phyloP scores from a whole-genome alignment of 2,329 filamentous ascomycete genomes.

The Botrytis sinoallii region DNA sequence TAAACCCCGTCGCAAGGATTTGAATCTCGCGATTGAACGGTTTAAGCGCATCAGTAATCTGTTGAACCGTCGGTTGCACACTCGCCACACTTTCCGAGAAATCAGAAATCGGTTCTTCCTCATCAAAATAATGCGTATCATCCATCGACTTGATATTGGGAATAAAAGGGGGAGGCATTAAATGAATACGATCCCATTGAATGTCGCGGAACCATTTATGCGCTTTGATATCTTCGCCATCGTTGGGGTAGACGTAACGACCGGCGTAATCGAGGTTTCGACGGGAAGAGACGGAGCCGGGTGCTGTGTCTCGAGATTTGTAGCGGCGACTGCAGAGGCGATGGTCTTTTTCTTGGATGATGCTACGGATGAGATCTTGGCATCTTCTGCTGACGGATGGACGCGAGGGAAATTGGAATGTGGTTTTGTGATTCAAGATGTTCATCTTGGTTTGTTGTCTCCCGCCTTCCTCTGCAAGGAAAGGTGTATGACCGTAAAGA shows the following conservation, averaged over 20 bases:
- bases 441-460: constrained; percentile 81
- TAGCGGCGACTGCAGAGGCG: constrained; percentile 78
- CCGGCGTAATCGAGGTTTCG: constrained; percentile 42
- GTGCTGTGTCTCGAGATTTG: constrained; percentile 56
- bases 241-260: constrained; percentile 74
- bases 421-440: constrained; percentile 70
- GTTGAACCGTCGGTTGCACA: constrained; percentile 26
- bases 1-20: constrained; percentile 34
- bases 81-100: constrained; percentile 47
- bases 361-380: constrained; percentile 69
- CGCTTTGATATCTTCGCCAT: constrained; percentile 83
- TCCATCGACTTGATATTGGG: constrained; percentile 66
- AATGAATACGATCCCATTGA: constrained; percentile 73
- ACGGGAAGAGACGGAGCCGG: constrained; percentile 20
- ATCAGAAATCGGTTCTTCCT: constrained; percentile 70
- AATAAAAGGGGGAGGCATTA: constrained; percentile 71
- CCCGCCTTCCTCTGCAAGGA: constrained; percentile 70
- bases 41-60: constrained; percentile 35
- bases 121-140: constrained; percentile 88
- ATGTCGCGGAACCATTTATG: constrained; percentile 84
- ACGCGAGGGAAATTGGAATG: constrained; percentile 67
- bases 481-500: constrained; percentile 87
- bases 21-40: constrained; percentile 38
- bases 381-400: constrained; percentile 66
- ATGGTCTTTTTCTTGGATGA: constrained; percentile 71